phyloP scores from a whole-genome alignment of 2,329 filamentous ascomycete species.

The Alternaria longipes region DNA sequence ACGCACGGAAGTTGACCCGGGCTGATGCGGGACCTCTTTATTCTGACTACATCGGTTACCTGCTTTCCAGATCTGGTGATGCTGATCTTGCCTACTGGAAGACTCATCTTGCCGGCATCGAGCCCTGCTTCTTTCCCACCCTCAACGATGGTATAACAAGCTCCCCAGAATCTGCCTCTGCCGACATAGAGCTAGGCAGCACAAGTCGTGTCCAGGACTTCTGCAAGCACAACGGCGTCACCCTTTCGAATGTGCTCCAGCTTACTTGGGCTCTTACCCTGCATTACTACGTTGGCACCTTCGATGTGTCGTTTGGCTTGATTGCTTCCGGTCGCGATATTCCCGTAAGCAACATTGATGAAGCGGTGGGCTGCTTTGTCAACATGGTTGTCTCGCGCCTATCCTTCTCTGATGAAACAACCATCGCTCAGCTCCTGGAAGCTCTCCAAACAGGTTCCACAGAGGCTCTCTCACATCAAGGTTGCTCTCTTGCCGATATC shows the following conservation, averaged over 20 bases:
- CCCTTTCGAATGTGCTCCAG: constrained; percentile 61
- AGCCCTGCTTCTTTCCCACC: constrained; percentile 59
- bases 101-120: constrained; percentile 54
- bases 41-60: constrained; percentile 50
- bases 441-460: constrained; percentile 59
- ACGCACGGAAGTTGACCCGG: constrained; percentile 53
- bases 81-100: constrained; percentile 57
- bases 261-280: constrained; percentile 63
- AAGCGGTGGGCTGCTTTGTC: constrained; percentile 63
- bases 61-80: constrained; percentile 40
- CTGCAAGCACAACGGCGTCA: constrained; percentile 55
- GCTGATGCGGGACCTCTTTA: constrained; percentile 49
- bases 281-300: constrained; percentile 57
- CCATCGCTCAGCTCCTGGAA: constrained; percentile 54
- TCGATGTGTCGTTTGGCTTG: constrained; percentile 64
- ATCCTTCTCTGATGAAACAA: constrained; percentile 46
- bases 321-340: constrained; percentile 64
- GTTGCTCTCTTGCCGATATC: constrained; percentile 55
- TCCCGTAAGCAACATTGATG: constrained; percentile 58
- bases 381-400: constrained; percentile 65
- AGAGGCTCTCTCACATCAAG: constrained; percentile 59
- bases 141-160: constrained; percentile 47
- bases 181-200: constrained; percentile 53
- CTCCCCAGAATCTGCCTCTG: constrained; percentile 48
- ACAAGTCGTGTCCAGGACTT: constrained; percentile 40